Conservation (phyloP, 2,329 filamentous ascomycete species). For the Waltergamsia citrina region DNA sequence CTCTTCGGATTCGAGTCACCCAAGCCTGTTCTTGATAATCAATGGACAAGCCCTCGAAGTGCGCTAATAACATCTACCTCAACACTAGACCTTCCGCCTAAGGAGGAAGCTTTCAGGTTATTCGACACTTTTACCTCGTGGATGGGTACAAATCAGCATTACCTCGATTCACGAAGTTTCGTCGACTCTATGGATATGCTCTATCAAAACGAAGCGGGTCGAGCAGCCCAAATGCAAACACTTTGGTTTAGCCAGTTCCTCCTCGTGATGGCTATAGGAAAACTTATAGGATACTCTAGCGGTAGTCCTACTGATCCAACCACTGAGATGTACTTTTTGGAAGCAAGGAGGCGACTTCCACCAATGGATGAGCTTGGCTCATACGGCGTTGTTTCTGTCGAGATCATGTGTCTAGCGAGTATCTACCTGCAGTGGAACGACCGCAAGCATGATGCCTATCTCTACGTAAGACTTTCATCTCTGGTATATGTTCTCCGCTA, state of each 20-base stretch:
- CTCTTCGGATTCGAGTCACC: slow-evolving; percentile 14
- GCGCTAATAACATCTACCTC: slow-evolving; percentile 12
- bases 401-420: slow-evolving; percentile 14
- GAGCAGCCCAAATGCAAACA: slow-evolving; percentile 8
- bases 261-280: slow-evolving; percentile 18
- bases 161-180: slow-evolving; percentile 15
- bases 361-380: slow-evolving; percentile 13
- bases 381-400: slow-evolving; percentile 14
- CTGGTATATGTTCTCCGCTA: too few relatives aligned
- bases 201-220: slow-evolving; percentile 11
- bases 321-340: slow-evolving; percentile 14
- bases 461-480: slow-evolving; percentile 10
- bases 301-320: slow-evolving; percentile 5
- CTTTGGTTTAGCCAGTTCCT: slow-evolving; percentile 17
- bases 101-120: slow-evolving; percentile 10
- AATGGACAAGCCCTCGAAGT: slow-evolving; percentile 7
- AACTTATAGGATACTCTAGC: slow-evolving; percentile 13
- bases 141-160: slow-evolving; percentile 17
- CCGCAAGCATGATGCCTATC: slow-evolving; percentile 16
- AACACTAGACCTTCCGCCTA: slow-evolving; percentile 7
- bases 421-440: slow-evolving; percentile 18
- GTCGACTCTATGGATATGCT: slow-evolving; percentile 13
- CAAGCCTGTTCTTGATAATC: slow-evolving; percentile 3
- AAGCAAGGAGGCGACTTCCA: slow-evolving; percentile 14
- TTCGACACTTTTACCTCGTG: slow-evolving; percentile 13